Evolutionary conservation across 1,284 basidiomycete genomes (phyloP).

Genomic region (Ceratobasidium sp.): DNA sequence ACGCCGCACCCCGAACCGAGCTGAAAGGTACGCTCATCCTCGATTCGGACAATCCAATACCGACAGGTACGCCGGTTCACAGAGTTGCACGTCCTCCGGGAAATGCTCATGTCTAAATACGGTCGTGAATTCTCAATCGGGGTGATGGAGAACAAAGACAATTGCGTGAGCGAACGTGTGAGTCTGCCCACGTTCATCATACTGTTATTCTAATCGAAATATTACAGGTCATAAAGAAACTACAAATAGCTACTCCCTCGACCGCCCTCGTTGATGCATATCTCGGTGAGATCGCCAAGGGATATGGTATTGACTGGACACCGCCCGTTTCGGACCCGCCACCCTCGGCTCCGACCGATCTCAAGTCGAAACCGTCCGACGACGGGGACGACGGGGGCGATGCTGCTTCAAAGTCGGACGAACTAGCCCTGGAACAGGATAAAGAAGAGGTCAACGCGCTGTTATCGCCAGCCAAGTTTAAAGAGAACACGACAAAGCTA

Average conservation of each 20-base stretch:
- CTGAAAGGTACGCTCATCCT: slow-evolving; percentile 68
- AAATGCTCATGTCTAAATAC: slow-evolving; percentile 93
- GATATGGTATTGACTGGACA: slow-evolving; percentile 79
- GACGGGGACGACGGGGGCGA: slow-evolving; percentile 1
- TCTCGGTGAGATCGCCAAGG: slow-evolving; percentile 84
- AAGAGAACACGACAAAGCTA: slow-evolving; percentile 18
- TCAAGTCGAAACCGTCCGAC: not conserved
- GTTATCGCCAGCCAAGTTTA: slow-evolving; percentile 29
- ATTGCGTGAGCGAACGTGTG: slow-evolving; percentile 81
- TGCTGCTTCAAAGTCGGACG: not conserved
- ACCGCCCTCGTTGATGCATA: slow-evolving; percentile 84
- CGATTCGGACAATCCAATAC: slow-evolving; percentile 6
- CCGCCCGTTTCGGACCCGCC: slow-evolving; percentile 48
- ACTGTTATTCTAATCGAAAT: not conserved
- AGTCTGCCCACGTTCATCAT: slow-evolving; percentile 48
- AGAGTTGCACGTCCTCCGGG: slow-evolving; percentile 90
- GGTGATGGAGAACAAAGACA: slow-evolving; percentile 81
- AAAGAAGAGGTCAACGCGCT: slow-evolving; percentile 13
- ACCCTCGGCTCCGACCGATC: slow-evolving; percentile 19
- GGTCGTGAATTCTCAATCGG: slow-evolving; percentile 81
- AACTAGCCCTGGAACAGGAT: slow-evolving; percentile 4
- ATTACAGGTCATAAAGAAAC: slow-evolving; percentile 71
- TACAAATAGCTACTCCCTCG: slow-evolving; percentile 72
- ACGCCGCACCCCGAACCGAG: slow-evolving; percentile 90
- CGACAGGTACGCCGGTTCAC: slow-evolving; percentile 45